Evolutionary conservation across 139 green algal genomes (phyloP), one percentile per base, ranked within the genome.

Genomic region (Nannochloris sp.): DNA sequence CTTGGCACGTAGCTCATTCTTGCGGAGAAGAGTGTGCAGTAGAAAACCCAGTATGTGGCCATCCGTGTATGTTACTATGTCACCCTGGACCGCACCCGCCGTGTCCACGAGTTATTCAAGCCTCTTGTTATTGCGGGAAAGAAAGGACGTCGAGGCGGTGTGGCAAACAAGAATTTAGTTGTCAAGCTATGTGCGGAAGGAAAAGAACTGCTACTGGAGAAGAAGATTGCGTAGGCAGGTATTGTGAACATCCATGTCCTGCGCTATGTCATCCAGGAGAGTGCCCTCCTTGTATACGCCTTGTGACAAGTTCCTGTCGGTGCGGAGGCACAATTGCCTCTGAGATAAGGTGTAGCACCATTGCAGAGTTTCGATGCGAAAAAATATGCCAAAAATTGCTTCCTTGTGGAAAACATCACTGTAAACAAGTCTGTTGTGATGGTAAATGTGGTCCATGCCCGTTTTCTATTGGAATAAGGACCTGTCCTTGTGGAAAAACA

Each of bases 401-500:
- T 54, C 30, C 38, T 0, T 93, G 83, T 56, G 79, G 81, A 13
- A 64, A 67, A 27, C 83, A 90, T 65, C 46, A 6, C 9, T 93
- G 86, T 66, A 42, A 80, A 62, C n/a, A 60, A 62, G 74, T 82
- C 13, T 87, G 81, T 72, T 82, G 83, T 55, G 29, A 66, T 4
- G 83, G 82, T 1, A 5, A 33, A 7, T 95, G 88, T 64, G 83
- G 81, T 12, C 48, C 19, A 14, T 95, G 88, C 67, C 67, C 77
- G 24, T 69, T 83, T 35, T 60, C 77, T n/a, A n/a, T n/a, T 14
- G 87, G 87, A 0, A 60, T 35, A 32, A 80, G 83, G 14, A 68
- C 66, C 7, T 96, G 89, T 71, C 88, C 85, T 12, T 96, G 89
- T 62, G 88, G 89, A 54, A 95, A 95, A 71, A 47, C 70, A 61